Evolutionary conservation across 2,329 filamentous ascomycete genomes (phyloP).

Genomic region (Juglanconis sp.): DNA sequence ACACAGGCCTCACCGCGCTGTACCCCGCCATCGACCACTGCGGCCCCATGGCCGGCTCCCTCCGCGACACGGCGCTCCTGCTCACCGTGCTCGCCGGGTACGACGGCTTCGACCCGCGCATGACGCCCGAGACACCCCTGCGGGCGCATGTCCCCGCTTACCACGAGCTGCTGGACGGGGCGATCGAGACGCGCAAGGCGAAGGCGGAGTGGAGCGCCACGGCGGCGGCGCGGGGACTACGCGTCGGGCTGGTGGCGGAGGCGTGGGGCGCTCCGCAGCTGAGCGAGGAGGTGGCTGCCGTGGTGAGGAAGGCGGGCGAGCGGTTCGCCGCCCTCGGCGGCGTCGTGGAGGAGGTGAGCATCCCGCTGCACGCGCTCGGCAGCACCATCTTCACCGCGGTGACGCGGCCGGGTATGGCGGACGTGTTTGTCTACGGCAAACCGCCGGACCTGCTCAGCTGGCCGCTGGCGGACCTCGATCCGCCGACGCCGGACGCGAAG

Average conservation of each 20-base stretch:
- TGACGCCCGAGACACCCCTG: constrained; percentile 36
- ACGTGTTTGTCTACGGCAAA: constrained; percentile 28
- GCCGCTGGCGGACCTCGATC: constrained; percentile 27
- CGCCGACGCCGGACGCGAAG: constrained; percentile 32
- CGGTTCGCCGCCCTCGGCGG: constrained; percentile 40
- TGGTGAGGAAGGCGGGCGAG: constrained; percentile 34
- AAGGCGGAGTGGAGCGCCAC: constrained; percentile 23
- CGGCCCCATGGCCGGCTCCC: constrained; percentile 41
- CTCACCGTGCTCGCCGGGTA: constrained; percentile 41
- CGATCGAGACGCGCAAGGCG: constrained; percentile 20
- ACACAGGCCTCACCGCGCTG: constrained; percentile 42
- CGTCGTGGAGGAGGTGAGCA: constrained; percentile 39
- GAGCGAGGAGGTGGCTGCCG: constrained; percentile 33
- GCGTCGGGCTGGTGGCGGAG: constrained; percentile 45
- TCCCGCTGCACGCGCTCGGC: constrained; percentile 45
- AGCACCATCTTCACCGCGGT: constrained; percentile 46
- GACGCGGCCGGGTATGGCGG: constrained; percentile 30
- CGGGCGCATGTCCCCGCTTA: constrained; percentile 31
- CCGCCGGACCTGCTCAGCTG: constrained; percentile 30
- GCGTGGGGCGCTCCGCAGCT: constrained; percentile 36
- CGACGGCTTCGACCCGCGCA: constrained; percentile 46
- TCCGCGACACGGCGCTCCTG: constrained; percentile 40
- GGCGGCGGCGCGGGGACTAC: constrained; percentile 35
- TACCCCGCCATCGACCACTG: constrained; percentile 42
- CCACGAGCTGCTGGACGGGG: constrained; percentile 24